A percentile compares a stretch with the other conserved stretches of the same genome.
phyloP scores from a whole-genome alignment of 306 rosid genomes.

The Psophocarpus tetragonolobus region DNA sequence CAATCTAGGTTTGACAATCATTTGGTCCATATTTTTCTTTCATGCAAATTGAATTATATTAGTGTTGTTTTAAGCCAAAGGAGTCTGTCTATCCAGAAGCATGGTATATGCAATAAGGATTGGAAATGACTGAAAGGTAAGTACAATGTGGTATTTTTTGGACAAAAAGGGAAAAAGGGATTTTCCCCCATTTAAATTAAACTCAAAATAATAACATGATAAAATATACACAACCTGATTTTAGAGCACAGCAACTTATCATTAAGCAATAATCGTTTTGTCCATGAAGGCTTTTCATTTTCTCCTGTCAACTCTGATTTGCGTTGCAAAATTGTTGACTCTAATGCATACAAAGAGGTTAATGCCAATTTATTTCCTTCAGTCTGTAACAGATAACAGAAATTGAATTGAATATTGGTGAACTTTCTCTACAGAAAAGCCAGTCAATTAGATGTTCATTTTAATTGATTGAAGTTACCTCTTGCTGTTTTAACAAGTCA shows the following conservation, averaged over 20 bases:
- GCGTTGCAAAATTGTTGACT: constrained; percentile 68
- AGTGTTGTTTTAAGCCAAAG: not conserved
- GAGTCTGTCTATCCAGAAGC: not conserved
- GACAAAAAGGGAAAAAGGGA: not conserved
- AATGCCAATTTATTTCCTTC: constrained; percentile 58
- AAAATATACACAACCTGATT: constrained; percentile 53
- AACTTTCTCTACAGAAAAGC: not conserved
- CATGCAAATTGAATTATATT: not conserved
- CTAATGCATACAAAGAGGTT: constrained; percentile 67
- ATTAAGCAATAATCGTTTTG: constrained; percentile 63
- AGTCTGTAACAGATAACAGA: constrained; percentile 45
- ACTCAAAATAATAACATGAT: constrained; percentile 15
- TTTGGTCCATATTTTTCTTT: not conserved
- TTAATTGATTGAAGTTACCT: constrained; percentile 48
- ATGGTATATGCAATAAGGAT: not conserved
- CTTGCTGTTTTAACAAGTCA: constrained; percentile 52
- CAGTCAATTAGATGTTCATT: not conserved
- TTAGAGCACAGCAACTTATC: constrained; percentile 74
- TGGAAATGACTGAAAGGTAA: not conserved
- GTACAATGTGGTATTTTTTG: not conserved
- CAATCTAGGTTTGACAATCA: not conserved
- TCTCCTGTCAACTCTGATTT: constrained; percentile 60
- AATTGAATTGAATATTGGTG: constrained; percentile 21
- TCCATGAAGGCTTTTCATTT: constrained; percentile 75
- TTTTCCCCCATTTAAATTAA: not conserved